Base-by-base conservation (phyloP, 192 early-diverging fungal genomes). In the Spizellomyces sp. region DNA sequence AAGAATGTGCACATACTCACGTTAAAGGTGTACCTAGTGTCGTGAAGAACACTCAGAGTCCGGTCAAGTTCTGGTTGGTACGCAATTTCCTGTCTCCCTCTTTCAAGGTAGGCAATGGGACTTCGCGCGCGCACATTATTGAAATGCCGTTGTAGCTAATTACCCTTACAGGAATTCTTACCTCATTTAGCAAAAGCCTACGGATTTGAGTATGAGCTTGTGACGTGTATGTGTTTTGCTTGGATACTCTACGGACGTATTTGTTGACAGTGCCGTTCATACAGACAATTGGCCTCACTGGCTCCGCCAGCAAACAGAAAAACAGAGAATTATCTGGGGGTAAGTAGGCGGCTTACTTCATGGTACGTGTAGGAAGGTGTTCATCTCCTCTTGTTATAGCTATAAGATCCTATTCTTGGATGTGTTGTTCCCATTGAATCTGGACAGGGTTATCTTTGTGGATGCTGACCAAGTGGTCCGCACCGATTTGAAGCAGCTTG, bases 361-460 rank as follows among this genome's bases (percentile, higher is more conserved):
- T 36, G 27, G 27, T 36, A 36, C 3, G 27, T 3, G 3, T 36
- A 36, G 27, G 27, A 36, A 36, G 27, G 3, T 36, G 27, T 36
- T 36, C 27, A 36, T 36, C 27, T 9, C 10, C 7, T n/a, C 58
- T 42, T 48, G 6, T 45, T 45, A 43, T 46, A 87, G 83, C 10
- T 99, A 97, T 85, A 99, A 99, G 82, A 97, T 99, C 63, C 81
- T 99, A 73, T 99, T 98, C 81, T 80, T 99, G 66, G 97, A 99
- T 77, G 96, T 98, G 61, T 76, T 99, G 45, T 99, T 99, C 82
- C 97, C 97, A 36, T 81, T 99, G 42, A 83, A 84, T 48, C 79
- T 98, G 17, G 94, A 96, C 71, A 93, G 93, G 45, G 93, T 99
- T 21, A 98, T 99, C 58, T 99, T 99, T 79, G 97, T 99, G 4